phyloP scores from a whole-genome alignment of 2,329 filamentous ascomycete species.

The Emmonsiellopsis sp. region DNA sequence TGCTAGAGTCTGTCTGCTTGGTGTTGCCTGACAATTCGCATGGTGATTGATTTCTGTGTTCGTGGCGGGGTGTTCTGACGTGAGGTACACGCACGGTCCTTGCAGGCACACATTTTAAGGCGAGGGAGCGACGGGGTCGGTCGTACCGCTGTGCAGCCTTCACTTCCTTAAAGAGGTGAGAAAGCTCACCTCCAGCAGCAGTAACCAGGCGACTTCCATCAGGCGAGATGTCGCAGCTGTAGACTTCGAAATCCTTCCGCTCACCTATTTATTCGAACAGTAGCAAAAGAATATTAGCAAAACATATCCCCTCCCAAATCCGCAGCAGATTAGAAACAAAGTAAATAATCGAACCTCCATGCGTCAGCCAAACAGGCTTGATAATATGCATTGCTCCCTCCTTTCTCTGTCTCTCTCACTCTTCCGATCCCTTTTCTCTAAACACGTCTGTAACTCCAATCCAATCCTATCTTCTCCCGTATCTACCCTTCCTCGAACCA shows the following conservation, averaged over 20 bases:
- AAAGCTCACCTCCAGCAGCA: conserved; percentile 71
- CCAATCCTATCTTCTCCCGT: neutral
- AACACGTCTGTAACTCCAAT: neutral
- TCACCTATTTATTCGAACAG: conserved; percentile 52
- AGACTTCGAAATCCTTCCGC: conserved; percentile 97
- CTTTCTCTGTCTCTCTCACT: neutral
- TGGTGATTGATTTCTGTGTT: too few relatives aligned
- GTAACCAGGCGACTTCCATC: conserved; percentile 88
- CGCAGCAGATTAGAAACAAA: neutral
- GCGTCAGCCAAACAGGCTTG: conserved; percentile 91
- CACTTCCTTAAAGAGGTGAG: too few relatives aligned
- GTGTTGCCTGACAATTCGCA: too few relatives aligned
- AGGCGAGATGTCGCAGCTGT: conserved; percentile 93
- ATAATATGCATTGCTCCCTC: conserved; percentile 62
- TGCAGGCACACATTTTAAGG: too few relatives aligned
- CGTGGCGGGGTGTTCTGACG: too few relatives aligned
- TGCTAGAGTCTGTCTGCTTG: too few relatives aligned
- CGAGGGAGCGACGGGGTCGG: too few relatives aligned
- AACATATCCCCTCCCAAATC: neutral
- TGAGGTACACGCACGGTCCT: too few relatives aligned
- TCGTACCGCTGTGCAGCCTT: too few relatives aligned
- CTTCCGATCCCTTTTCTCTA: neutral
- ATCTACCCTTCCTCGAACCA: neutral
- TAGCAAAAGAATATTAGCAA: neutral
- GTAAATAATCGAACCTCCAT: conserved; percentile 56